Evolutionary conservation across 2,329 filamentous ascomycete genomes (phyloP).

Genomic region (Penicillium griseofulvum): DNA sequence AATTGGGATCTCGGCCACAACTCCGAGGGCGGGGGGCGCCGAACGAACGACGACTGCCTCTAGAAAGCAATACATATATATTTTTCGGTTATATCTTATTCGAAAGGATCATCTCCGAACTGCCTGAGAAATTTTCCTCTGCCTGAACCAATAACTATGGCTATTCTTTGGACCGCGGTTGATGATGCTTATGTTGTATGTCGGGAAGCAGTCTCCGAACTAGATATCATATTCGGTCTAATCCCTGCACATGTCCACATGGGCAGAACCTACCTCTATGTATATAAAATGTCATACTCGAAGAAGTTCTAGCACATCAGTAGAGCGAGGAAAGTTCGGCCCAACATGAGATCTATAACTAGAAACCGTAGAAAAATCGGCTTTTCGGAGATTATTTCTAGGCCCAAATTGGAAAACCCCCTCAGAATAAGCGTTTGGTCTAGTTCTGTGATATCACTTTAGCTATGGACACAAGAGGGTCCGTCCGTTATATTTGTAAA

Average conservation of each 20-base stretch:
- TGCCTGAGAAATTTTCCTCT: neutral
- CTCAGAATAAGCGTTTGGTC: no score
- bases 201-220: slow-evolving; percentile 1
- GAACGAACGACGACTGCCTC: neutral
- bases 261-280: neutral
- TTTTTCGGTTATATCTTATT: neutral
- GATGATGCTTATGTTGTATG: neutral
- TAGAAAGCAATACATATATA: neutral
- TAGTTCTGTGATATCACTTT: no score
- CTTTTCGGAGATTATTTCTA: no score
- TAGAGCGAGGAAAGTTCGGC: neutral
- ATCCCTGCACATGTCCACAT: no score
- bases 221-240: neutral
- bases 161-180: neutral
- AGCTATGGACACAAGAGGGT: no score
- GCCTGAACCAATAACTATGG: neutral
- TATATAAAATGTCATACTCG: neutral
- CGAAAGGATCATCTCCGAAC: neutral
- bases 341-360: neutral
- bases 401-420: no score
- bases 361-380: neutral
- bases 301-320: neutral
- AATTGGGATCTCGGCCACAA: slow-evolving; percentile 15
- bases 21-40: slow-evolving; percentile 19
- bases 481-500: no score